Conservation (phyloP, 495 filamentous ascomycete genomes). For the Xylaria venustula region DNA sequence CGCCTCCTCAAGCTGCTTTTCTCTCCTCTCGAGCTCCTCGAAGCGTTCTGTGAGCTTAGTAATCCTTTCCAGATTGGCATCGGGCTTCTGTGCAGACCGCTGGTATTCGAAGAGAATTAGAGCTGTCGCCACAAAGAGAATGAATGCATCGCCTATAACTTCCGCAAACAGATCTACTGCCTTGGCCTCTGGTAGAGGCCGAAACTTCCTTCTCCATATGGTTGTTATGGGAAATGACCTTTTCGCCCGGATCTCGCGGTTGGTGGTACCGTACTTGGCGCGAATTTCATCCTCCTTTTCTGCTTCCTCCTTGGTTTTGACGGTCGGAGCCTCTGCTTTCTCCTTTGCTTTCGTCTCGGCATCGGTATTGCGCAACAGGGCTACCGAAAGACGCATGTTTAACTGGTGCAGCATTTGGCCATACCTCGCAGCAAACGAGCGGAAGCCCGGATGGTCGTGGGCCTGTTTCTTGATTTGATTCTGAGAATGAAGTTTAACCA, state of each 20-base stretch:
- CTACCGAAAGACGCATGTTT: conserved; percentile 90
- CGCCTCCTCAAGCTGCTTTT: conserved; percentile 64
- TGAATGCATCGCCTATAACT: conserved; percentile 87
- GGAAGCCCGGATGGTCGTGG: conserved; percentile 89
- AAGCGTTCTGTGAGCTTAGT: conserved; percentile 70
- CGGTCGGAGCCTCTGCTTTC: conserved; percentile 72
- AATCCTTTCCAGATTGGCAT: conserved; percentile 61
- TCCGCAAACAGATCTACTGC: conserved; percentile 95
- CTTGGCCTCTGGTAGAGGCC: conserved; percentile 85
- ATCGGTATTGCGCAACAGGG: conserved; percentile 75
- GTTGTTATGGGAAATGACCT: conserved; percentile 37
- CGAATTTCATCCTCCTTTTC: conserved; percentile 59
- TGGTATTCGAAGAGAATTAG: conserved; percentile 83
- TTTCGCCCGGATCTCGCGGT: conserved; percentile 31
- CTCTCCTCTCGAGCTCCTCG: conserved; percentile 55
- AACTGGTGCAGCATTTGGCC: conserved; percentile 82
- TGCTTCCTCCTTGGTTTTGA: conserved; percentile 72
- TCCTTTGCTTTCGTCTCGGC: conserved; percentile 57
- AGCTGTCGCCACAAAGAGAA: conserved; percentile 75
- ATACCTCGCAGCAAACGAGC: conserved; percentile 65
- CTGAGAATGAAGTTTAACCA: conserved; percentile 47
- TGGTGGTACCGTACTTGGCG: conserved; percentile 40
- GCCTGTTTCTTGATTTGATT: conserved; percentile 93
- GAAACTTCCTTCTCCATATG: conserved; percentile 52
- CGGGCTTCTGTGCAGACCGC: conserved; percentile 70